phyloP scores from a whole-genome alignment of 1,139 yeast species.

The Blastobotrys raffinosifermentans region DNA sequence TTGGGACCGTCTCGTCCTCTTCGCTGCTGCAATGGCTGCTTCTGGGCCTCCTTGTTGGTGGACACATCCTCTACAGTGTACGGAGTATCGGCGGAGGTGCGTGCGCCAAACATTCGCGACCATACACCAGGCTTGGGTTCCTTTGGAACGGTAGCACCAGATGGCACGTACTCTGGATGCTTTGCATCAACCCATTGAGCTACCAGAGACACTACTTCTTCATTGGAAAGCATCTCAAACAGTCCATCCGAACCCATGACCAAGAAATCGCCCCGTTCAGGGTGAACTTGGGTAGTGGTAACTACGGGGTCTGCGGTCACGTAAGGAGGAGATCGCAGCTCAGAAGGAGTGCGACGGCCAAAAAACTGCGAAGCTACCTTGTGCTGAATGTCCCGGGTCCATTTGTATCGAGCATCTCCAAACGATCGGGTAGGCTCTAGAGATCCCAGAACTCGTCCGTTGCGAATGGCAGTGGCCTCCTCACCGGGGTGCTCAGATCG shows the following conservation, averaged over 20 bases:
- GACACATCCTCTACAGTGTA: slow-evolving; percentile 31
- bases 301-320: slow-evolving; percentile 96
- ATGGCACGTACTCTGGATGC: slow-evolving; percentile 44
- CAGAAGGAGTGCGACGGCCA: slow-evolving; percentile 75
- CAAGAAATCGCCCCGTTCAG: slow-evolving; percentile 72
- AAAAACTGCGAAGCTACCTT: slow-evolving; percentile 69
- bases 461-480: slow-evolving; percentile 66
- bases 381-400: slow-evolving; percentile 73
- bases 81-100: slow-evolving; percentile 10
- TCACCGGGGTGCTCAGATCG: slow-evolving; percentile 89
- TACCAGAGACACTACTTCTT: slow-evolving; percentile 86
- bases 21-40: slow-evolving; percentile 49
- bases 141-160: slow-evolving; percentile 2
- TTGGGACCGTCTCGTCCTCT: slow-evolving; percentile 32
- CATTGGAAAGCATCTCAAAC: slow-evolving; percentile 86
- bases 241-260: slow-evolving; percentile 95
- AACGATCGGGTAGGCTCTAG: slow-evolving; percentile 95
- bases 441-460: slow-evolving; percentile 88
- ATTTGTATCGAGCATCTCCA: slow-evolving; percentile 93
- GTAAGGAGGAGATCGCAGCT: slow-evolving; percentile 86
- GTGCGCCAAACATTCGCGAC: slow-evolving; percentile 18
- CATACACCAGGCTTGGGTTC: slow-evolving; percentile 10
- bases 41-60: slow-evolving; percentile 44
- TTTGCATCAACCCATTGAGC: slow-evolving; percentile 89
- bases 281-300: slow-evolving; percentile 70